phyloP scores from a whole-genome alignment of 768 basidiomycete genomes.

The Tylopilus intermedius region DNA sequence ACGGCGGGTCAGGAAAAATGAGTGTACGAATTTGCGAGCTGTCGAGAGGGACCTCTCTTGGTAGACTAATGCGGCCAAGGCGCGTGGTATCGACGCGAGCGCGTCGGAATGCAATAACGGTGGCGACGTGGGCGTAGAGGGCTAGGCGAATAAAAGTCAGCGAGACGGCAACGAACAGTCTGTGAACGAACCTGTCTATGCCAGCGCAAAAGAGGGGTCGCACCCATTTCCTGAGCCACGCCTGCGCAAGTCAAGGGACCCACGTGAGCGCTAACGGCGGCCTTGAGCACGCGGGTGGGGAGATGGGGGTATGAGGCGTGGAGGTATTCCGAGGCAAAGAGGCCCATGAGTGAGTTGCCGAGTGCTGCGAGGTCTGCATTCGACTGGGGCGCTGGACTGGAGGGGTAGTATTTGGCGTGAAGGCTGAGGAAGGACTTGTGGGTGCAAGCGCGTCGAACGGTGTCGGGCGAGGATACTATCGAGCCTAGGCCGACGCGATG shows the following conservation, averaged over 20 bases:
- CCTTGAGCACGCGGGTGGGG: slow-evolving; percentile 87
- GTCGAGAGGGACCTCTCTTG: slow-evolving; percentile 79
- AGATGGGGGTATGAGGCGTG: slow-evolving; percentile 81
- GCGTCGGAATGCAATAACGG: slow-evolving; percentile 78
- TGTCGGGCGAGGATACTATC: slow-evolving; percentile 47
- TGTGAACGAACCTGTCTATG: slow-evolving; percentile 54
- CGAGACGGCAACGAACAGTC: neutral
- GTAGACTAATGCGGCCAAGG: slow-evolving; percentile 85
- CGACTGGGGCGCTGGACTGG: slow-evolving; percentile 49
- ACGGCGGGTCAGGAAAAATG: slow-evolving; percentile 81
- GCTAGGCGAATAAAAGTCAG: slow-evolving; percentile 31
- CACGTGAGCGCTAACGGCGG: slow-evolving; percentile 87
- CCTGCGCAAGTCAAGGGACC: slow-evolving; percentile 78
- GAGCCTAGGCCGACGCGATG: slow-evolving; percentile 70
- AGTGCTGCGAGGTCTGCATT: slow-evolving; percentile 74
- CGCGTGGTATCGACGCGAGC: slow-evolving; percentile 79
- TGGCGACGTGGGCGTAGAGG: slow-evolving; percentile 42
- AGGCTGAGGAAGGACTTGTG: slow-evolving; percentile 64
- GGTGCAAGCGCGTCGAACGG: slow-evolving; percentile 72
- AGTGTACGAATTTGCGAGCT: slow-evolving; percentile 86
- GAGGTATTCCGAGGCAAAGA: slow-evolving; percentile 83
- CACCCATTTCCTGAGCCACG: slow-evolving; percentile 85
- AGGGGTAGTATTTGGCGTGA: slow-evolving; percentile 52
- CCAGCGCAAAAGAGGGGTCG: slow-evolving; percentile 74
- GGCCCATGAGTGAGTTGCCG: slow-evolving; percentile 85